These are phyloP conservation scores for Pseudocercospora eumusae DNA, from an alignment of 2,329 filamentous ascomycete species.

Conservation along the genomic window DNA sequence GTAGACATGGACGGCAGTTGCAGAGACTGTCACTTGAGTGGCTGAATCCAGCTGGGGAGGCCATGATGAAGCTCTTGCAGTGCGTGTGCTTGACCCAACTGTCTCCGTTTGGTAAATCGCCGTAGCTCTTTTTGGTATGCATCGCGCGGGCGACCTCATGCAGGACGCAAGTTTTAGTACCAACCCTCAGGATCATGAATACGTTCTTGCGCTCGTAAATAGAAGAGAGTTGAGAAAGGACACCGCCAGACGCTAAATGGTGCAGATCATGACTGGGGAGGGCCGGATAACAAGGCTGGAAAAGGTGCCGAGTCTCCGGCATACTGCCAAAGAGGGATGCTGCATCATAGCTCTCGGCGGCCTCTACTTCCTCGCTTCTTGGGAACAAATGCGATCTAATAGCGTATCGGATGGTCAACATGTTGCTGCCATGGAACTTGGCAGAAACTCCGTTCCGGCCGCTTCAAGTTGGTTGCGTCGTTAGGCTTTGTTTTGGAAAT, in stretches of 20 bases:
- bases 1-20: conserved; percentile 5
- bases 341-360: conserved; percentile 5
- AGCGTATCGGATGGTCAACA: not conserved
- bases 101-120: not conserved
- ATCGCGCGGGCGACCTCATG: not conserved
- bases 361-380: not conserved
- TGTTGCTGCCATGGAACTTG: not conserved
- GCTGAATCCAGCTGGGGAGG: not conserved
- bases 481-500: not conserved
- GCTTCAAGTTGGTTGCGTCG: not conserved
- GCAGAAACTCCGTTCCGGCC: conserved; percentile 1
- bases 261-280: not conserved
- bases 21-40: not conserved
- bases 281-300: conserved; percentile 2
- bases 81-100: not conserved
- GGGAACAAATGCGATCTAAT: not conserved
- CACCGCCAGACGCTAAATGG: not conserved
- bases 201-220: not conserved
- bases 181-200: not conserved
- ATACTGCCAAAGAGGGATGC: not conserved
- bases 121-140: not conserved
- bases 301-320: conserved; percentile 5
- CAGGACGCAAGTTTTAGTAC: not conserved
- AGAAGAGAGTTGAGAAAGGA: not conserved
- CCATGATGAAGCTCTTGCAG: not conserved